Evolutionary conservation across 164 flowering plant genomes (phyloP), one percentile per base, ranked within the genome.

Genomic region (Annona cherimola): DNA sequence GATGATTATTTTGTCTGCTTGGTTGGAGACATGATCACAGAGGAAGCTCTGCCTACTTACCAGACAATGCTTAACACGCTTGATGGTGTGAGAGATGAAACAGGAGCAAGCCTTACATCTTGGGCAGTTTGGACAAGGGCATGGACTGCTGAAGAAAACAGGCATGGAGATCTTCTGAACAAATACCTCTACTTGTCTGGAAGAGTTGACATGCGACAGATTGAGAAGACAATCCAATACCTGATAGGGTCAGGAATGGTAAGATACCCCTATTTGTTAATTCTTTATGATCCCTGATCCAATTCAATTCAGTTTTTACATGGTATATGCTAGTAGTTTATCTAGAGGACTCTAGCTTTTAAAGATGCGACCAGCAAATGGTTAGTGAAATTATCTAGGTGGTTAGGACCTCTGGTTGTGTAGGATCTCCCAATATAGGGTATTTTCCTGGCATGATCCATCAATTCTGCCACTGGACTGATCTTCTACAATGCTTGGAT

Each of bases 81-180:
- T 4, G 88, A 82, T 65, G 88, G 86, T n/a, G 86, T 83, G 60
- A 59, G 83, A 35, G 88, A 85, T 63, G 91, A 89, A 79, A 89
- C 92, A 1, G 94, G 89, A 42, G 91, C 91, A 0, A 89, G 94
- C 81, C 86, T 72, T 42, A 83, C 91, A 69, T 74, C 91, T 50
- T 89, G 93, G 93, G 93, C 90, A 3, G 66, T 83, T 3, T 88
- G 92, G 92, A 88, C 88, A 2, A 82, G 92, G 80, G 88, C 89
- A 6, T 88, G 92, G 85, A 84, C 87, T 12, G 87, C 87, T 0
- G 88, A 85, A 71, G 88, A 85, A 73, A 85, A 85, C 73, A 75
- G 84, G 77, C 86, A 85, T 39, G 86, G 86, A 5, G 88, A 85
- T 68, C 86, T 85, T 77, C 83, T 89, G 4, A 87, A 89, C 72